Base-by-base conservation (phyloP, 345 rosid species). In the Salix caprea region DNA sequence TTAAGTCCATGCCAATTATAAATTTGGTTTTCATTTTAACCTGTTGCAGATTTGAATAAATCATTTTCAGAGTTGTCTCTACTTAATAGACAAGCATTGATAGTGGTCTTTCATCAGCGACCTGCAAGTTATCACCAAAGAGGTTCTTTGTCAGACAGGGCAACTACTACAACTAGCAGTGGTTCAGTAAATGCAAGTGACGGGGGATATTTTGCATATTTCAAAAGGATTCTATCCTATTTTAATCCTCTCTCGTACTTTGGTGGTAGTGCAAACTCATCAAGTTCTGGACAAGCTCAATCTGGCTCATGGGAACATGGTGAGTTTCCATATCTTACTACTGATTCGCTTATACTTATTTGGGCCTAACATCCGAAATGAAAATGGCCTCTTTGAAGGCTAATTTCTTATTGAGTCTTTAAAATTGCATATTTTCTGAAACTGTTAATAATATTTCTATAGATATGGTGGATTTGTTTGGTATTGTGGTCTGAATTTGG, bases 171-270 rank as follows among this genome's bases (percentile, higher is more conserved):
- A 64, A 71, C 71, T 71, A 67, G 76, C 74, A 71, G 72, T 74
- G 83, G 81, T 72, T 72, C 86, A 70, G 79, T 85, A 40, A 48
- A 73, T 78, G 86, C 26, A 66, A 85, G 74, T 74, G 80, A n/a
- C 50, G 91, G 89, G 65, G 92, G 99, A 74, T 91, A 93, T 85
- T 91, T 91, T 77, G 84, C 82, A 56, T 83, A 61, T 30, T 56
- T 87, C 70, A 89, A 72, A 82, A 87, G 91, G 77, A 2, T 88
- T 40, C 77, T 91, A 40, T 93, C 97, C 50, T 95, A 85, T 16
- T 65, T 86, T 67, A 95, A 93, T 80, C 99, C 98, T 28, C 84
- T 95, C 67, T 90, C 98, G 69, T 93, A 95, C 83, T 76, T 91
- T 24, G 87, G 91, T 28, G 86, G 90, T 56, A 65, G 72, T 52